These are phyloP conservation scores for Naganishia sp. DNA, from an alignment of 1,284 basidiomycete genomes.

Conservation along the genomic window DNA sequence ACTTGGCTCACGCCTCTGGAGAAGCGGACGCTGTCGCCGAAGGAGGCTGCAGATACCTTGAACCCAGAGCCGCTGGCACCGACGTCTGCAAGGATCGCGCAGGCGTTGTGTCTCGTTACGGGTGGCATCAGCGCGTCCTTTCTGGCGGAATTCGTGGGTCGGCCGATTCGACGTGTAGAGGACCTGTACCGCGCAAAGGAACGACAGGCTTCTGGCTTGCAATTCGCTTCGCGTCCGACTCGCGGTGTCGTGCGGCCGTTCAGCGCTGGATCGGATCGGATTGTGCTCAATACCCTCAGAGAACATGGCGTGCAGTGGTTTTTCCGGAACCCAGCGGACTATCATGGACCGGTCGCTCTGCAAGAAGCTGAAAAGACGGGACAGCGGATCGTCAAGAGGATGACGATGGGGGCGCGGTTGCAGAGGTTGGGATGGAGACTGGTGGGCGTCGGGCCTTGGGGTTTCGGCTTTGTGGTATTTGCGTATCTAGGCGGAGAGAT, in stretches of 20 bases:
- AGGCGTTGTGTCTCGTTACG: slow-evolving; percentile 49
- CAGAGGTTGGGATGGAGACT: slow-evolving; percentile 47
- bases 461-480: slow-evolving; percentile 52
- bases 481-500: slow-evolving; percentile 54
- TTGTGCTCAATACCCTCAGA: slow-evolving; percentile 21
- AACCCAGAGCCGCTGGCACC: slow-evolving; percentile 36
- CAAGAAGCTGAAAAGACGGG: slow-evolving; percentile 19
- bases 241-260: slow-evolving; percentile 28
- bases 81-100: slow-evolving; percentile 48
- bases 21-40: slow-evolving; percentile 8
- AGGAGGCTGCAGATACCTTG: slow-evolving; percentile 11
- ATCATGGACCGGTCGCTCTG: slow-evolving; percentile 15
- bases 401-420: slow-evolving; percentile 24
- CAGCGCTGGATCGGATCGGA: slow-evolving; percentile 5
- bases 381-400: slow-evolving; percentile 2
- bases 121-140: slow-evolving; percentile 49
- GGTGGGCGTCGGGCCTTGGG: slow-evolving; percentile 52
- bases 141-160: slow-evolving; percentile 44
- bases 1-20: slow-evolving; percentile 35
- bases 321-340: slow-evolving; percentile 31
- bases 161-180: slow-evolving; percentile 43
- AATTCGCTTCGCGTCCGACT: slow-evolving; percentile 33
- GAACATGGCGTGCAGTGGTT: slow-evolving; percentile 29
- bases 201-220: slow-evolving; percentile 23
- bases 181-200: slow-evolving; percentile 23